Base-by-base conservation (phyloP, 139 green algal species). In the Haematococcus sp. region DNA sequence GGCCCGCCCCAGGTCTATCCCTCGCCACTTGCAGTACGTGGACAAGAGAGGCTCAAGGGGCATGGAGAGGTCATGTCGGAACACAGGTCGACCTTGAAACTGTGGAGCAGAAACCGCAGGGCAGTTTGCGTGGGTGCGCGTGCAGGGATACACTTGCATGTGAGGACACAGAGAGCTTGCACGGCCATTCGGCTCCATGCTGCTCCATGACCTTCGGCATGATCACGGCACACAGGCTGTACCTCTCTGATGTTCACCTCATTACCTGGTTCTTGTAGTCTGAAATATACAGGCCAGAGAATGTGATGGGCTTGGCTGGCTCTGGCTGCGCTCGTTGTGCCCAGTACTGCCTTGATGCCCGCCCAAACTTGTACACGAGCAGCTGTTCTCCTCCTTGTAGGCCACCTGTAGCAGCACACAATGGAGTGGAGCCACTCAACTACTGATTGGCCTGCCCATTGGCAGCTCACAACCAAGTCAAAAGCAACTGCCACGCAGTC, bases 31-130 rank as follows among this genome's bases (percentile, higher is more conserved):
- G 68, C 78, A 84, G 34, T 76, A 84, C 22, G 78, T 75, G 51
- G 27, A 58, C 17, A 84, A 63, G 20, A 84, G 61, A 5, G 68
- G 51, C 68, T 74, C 63, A 40, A 79, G 66, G 23, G 73, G 73
- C 73, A 77, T 78, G 31, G 33, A 31, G 27, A 84, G 51, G 60
- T 84, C 78, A 33, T 84, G 78, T 30, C 74, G 68, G n/a, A 84
- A 76, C 25, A 84, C 68, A 2, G 74, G 46, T 19, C 76, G 76
- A 7, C 68, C 70, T 32, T 84, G 76, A 40, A 76, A 80, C 20
- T 71, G 32, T 3, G 20, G 27, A n/a, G 30, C 27, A 49, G 31
- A 40, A 76, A 80, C 20, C 59, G 32, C 13, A 40, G 27, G 22
- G 30, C 27, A 49, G 31, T 61, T 5, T 28, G 52, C 23, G 15